A percentile compares a stretch with the other conserved stretches of the same genome.
These are phyloP conservation scores for Celoporthe dispersa DNA, from an alignment of 2,329 filamentous ascomycete genomes.

Conservation along the genomic window DNA sequence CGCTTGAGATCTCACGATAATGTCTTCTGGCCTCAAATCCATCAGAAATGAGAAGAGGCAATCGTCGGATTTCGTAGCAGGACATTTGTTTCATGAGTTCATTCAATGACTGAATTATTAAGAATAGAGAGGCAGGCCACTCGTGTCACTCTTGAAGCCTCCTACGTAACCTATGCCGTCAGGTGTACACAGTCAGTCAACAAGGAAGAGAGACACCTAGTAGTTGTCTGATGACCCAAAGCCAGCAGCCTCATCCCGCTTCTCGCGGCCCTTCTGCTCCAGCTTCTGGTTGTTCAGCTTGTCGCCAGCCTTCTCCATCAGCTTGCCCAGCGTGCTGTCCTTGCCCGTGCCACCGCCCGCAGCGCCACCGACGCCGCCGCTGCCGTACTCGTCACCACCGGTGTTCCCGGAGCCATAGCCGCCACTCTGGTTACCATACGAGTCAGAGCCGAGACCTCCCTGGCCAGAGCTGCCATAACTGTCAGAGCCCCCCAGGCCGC, in stretches of 20 bases:
- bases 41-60: background rate
- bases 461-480: slow-evolving; percentile 17
- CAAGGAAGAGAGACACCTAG: slow-evolving; percentile 8
- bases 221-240: slow-evolving; percentile 23
- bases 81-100: background rate
- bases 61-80: background rate
- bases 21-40: background rate
- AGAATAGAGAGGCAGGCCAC: background rate
- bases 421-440: slow-evolving; percentile 22
- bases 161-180: background rate
- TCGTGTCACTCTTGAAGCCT: background rate
- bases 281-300: slow-evolving; percentile 53
- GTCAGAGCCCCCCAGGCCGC: slow-evolving; percentile 24
- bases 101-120: background rate
- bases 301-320: slow-evolving; percentile 62
- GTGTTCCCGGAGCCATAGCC: slow-evolving; percentile 31
- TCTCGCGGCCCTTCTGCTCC: slow-evolving; percentile 53
- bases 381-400: background rate
- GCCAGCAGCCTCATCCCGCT: slow-evolving; percentile 47
- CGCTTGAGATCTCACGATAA: background rate
- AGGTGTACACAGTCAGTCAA: background rate
- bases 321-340: slow-evolving; percentile 58
- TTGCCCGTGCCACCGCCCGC: slow-evolving; percentile 26
- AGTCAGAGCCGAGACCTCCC: slow-evolving; percentile 15
- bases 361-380: background rate